Evolutionary conservation across 2,329 filamentous ascomycete genomes (phyloP).

Genomic region (Tolypocladium album): DNA sequence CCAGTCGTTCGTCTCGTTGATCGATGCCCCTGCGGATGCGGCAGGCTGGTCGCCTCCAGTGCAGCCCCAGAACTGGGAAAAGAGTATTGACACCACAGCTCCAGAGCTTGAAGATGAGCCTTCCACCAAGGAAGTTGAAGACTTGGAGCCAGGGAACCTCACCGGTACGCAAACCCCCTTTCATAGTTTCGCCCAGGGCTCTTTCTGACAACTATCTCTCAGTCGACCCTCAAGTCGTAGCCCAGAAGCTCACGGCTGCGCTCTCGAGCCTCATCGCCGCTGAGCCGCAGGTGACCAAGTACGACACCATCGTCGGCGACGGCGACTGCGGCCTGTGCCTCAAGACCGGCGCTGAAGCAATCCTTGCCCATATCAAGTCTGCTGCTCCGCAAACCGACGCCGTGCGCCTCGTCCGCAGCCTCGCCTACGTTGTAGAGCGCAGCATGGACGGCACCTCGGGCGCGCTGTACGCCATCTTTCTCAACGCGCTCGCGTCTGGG

Average conservation of each 20-base stretch:
- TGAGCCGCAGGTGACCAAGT: slow-evolving; percentile 13
- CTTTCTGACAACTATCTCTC: background rate
- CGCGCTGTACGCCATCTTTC: slow-evolving; percentile 44
- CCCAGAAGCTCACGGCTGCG: background rate
- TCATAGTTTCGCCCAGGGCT: background rate
- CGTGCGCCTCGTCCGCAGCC: slow-evolving; percentile 1
- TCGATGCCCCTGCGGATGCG: background rate
- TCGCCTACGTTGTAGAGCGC: slow-evolving; percentile 50
- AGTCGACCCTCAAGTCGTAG: slow-evolving; percentile 5
- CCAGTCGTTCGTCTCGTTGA: background rate
- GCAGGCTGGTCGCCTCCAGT: background rate
- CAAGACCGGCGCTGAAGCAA: slow-evolving; percentile 35
- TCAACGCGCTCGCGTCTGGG: slow-evolving; percentile 52
- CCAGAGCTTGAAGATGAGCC: background rate
- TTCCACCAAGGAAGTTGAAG: background rate
- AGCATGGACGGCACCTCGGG: slow-evolving; percentile 50
- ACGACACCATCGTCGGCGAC: slow-evolving; percentile 18
- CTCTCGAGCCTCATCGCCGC: slow-evolving; percentile 14
- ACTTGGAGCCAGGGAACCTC: slow-evolving; percentile 4
- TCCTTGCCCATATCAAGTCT: background rate
- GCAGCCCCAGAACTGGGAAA: background rate
- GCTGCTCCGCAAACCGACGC: background rate
- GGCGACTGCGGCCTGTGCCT: slow-evolving; percentile 8
- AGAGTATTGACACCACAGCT: background rate
- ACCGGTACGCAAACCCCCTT: slow-evolving; percentile 1